Conservation (phyloP, 2,329 filamentous ascomycete genomes). For the Colletotrichum graminicola region DNA sequence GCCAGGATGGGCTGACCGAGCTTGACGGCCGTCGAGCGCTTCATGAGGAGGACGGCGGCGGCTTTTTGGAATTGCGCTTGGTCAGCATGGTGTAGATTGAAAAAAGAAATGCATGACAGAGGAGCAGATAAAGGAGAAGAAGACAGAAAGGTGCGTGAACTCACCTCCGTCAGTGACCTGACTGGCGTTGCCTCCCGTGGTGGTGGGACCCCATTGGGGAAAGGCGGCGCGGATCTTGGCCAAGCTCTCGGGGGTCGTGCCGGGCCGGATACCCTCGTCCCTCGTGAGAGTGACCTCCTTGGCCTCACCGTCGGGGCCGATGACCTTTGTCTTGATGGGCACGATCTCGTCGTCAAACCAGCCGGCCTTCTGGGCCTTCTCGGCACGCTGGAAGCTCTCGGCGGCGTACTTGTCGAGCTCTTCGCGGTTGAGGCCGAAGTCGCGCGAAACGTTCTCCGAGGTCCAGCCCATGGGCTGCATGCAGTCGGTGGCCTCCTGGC, state of each 20-base stretch:
- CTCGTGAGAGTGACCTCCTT: conserved; percentile 83
- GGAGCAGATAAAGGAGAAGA: too few relatives aligned
- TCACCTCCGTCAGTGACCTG: conserved; percentile 92
- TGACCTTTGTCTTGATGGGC: conserved; percentile 84
- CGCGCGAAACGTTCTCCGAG: conserved; percentile 91
- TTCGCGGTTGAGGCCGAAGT: conserved; percentile 87
- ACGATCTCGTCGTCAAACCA: conserved; percentile 95
- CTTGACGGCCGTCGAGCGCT: conserved; percentile 87
- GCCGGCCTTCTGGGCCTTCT: conserved; percentile 89
- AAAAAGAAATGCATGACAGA: too few relatives aligned
- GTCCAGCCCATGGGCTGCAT: conserved; percentile 98
- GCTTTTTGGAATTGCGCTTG: conserved; percentile 57
- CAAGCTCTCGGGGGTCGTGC: conserved; percentile 87
- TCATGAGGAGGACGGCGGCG: conserved; percentile 92
- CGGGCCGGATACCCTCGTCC: conserved; percentile 92
- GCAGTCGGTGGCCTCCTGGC: conserved; percentile 85
- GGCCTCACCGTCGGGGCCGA: conserved; percentile 84
- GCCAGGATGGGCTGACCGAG: conserved; percentile 92
- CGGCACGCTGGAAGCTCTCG: conserved; percentile 88
- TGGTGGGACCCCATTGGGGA: conserved; percentile 86
- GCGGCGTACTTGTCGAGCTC: conserved; percentile 87
- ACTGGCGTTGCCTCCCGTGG: conserved; percentile 92
- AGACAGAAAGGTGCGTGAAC: conserved; percentile 44
- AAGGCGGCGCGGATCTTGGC: conserved; percentile 91
- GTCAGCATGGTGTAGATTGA: not conserved